Evolutionary conservation across 805 yeast genomes (phyloP), one percentile per base, ranked within the genome.

Genomic region (Torulaspora indica): DNA sequence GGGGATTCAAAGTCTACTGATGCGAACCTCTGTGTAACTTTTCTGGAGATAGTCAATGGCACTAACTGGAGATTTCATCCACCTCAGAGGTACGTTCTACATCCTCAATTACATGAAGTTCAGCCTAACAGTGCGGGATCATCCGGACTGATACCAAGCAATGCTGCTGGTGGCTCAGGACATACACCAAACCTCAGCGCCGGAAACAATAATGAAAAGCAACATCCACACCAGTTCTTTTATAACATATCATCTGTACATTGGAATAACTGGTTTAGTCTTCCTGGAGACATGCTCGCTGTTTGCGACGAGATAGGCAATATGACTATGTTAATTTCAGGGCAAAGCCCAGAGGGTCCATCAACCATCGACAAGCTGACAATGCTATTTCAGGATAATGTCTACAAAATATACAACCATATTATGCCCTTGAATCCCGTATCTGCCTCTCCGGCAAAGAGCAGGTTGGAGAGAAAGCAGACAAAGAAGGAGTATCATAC

Each of bases 241-340:
- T 72, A 72, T 34, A 67, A 64, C 43, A 57, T 78, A 6, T 55
- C 71, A 1, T 56, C 72, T 20, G 75, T 87, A 5, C 68, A 75
- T 31, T 93, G 96, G 89, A 81, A 93, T 46, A 78, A 80, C 38
- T 69, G 66, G 64, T 58, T 59, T 34, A 58, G 63, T 36, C 46
- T 61, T 14, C 60, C 81, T 0, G 91, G 91, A 35, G 79, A 85
- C 45, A 95, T 90, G 57, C 71, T 93, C 38, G 95, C 95, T 2
- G 77, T 85, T 3, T 72, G 85, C 35, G 98, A 90, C 61, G 74
- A 72, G 17, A 59, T 71, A 29, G 96, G 96, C 2, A 78, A 81
- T 45, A 64, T 81, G 35, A 74, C 84, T 2, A 73, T 81, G 46
- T 58, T 75, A 17, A 75, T 74, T 0, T 69, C 79, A 0, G 83